Conservation (phyloP, 495 filamentous ascomycete genomes). For the Xylaria castorea region DNA sequence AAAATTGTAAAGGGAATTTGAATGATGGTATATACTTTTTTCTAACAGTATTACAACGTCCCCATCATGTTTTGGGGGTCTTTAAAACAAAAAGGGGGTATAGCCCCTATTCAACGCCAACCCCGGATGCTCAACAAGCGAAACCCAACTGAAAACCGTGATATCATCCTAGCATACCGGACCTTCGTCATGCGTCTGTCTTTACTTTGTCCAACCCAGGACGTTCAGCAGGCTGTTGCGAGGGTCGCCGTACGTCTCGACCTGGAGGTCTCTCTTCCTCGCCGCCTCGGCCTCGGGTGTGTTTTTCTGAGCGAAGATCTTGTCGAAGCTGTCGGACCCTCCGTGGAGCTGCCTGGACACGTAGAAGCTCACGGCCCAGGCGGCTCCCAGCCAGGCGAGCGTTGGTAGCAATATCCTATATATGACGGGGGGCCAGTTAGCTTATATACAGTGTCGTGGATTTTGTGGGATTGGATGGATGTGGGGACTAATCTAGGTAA, state of each 20-base stretch:
- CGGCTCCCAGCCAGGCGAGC: conserved; percentile 31
- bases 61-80: neutral
- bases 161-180: neutral
- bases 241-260: conserved; percentile 48
- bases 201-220: conserved; percentile 44
- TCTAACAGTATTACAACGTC: neutral
- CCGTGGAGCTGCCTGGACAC: conserved; percentile 41
- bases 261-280: conserved; percentile 36
- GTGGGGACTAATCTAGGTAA: too few relatives aligned
- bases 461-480: neutral
- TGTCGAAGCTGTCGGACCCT: conserved; percentile 45
- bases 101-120: conserved; percentile 16
- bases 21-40: conserved; percentile 5
- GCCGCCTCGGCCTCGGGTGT: conserved; percentile 44
- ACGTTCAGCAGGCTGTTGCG: conserved; percentile 48
- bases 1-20: neutral
- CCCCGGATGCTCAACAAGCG: conserved; percentile 11
- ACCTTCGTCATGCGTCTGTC: too few relatives aligned
- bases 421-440: conserved; percentile 2
- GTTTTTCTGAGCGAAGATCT: conserved; percentile 51
- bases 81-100: neutral
- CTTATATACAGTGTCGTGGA: neutral
- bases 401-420: conserved; percentile 27
- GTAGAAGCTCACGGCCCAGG: conserved; percentile 42
- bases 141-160: conserved; percentile 1